Evolutionary conservation across 345 rosid genomes (phyloP), one percentile per base, ranked within the genome.

Genomic region (Tarenaya hassleriana): DNA sequence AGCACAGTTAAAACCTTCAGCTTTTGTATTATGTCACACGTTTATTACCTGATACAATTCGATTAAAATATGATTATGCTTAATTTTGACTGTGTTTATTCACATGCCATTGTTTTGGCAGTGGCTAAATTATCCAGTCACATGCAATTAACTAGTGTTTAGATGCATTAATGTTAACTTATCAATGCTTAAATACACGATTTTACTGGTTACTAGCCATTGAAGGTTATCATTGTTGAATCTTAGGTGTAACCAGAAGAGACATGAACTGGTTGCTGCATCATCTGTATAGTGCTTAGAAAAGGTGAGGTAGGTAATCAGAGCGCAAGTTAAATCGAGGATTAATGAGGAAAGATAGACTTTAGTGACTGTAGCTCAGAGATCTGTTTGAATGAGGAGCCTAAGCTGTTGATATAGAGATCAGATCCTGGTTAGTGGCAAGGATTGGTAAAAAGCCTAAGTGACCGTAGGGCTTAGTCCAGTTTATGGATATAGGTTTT

Each of bases 1-100:
- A 44, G 20, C 53, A 57, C 43, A 46, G 46, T 15, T 3, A 9
- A 65, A 24, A 56, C 12, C 18, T 37, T 16, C 43, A 24, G 29
- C 29, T 24, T 24, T 24, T 24, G 29, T 24, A 11, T 44, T 5
- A 21, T 16, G 44, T 44, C 39, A 32, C 54, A 64, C 19, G 54
- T 51, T 57, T 32, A 15, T 41, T 35, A 64, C 50, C 29, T 63
- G 33, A 55, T 24, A 18, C 3, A 17, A 34, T 42, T 64, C 46
- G 63, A 18, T 11, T 10, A 31, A 5, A 31, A 5, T 34, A 55
- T 63, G 62, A 41, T 55, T 63, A 56, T 56, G 50, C 51, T 55
- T 56, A 34, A 17, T 54, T 19, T 7, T 19, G 41, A 55, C n/a
- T n/a, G n/a, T n/a, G n/a, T n/a, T n/a, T n/a, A n/a, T n/a, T 47